Base-by-base conservation (phyloP, 1,284 basidiomycete species). In the Moesziomyces parantarcticus region DNA sequence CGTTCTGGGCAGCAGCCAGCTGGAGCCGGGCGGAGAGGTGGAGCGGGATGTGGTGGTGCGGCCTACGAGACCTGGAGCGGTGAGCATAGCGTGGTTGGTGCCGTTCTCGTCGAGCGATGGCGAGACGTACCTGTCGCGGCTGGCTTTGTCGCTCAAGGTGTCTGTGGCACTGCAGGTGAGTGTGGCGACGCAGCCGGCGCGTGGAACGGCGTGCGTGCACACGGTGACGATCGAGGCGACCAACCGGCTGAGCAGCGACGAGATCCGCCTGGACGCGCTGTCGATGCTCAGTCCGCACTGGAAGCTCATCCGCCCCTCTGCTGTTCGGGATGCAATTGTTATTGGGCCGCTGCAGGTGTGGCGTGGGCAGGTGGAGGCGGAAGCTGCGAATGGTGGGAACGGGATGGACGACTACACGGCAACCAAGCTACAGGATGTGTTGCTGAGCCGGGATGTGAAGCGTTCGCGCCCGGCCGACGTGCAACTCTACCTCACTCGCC, bases 11-110 rank as follows among this genome's bases (percentile, higher is more conserved):
- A 32, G 11, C 29, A 51, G 11, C 3, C 5, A 0, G 42, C 44
- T 78, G 1, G 40, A 43, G 3, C 47, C 69, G 23, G 77, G 69
- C 2, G 52, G 77, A 29, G 63, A 77, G 45, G 41, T 49, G 2
- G 51, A 70, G 29, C 50, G 50, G 5, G 11, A 13, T 1, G 16
- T 74, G 14, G 8, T 51, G 1, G 29, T 78, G 6, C 50, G 53
- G 14, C 46, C 70, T 1, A 41, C 23, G 0, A 42, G 45, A 7
- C 21, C 43, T 3, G 75, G 75, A 0, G 41, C 39, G 1, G 29
- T 60, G 0, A 50, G 45, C 7, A 40, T 67, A 2, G 58, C 53
- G 1, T 76, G 77, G 58, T 51, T 76, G 51, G 8, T 65, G 1
- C 25, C 75, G 8, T 72, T 66, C 45, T 53, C 55, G 9, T 41